phyloP scores from a whole-genome alignment of 768 basidiomycete species.

The Termitomyces sp. region DNA sequence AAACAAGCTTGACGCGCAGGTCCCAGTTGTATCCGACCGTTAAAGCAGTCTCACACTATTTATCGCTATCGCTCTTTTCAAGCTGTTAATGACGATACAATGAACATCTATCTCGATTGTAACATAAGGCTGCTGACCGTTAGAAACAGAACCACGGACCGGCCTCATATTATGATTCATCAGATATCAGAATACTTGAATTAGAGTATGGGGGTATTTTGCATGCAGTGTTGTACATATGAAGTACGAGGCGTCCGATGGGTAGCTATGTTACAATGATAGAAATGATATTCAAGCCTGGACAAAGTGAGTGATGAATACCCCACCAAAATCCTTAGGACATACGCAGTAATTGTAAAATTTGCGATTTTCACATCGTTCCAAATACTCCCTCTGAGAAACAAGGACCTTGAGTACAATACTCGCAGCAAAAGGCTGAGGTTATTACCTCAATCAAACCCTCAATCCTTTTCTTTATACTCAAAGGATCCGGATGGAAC shows the following conservation, averaged over 20 bases:
- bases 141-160: neutral
- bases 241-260: constrained; percentile 9
- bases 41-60: neutral
- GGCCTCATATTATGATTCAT: neutral
- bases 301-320: neutral
- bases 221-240: constrained; percentile 9
- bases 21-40: neutral
- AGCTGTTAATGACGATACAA: neutral
- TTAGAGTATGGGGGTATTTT: neutral
- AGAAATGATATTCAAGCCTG: constrained; percentile 20
- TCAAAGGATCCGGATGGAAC: constrained; percentile 81
- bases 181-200: neutral
- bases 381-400: constrained; percentile 86
- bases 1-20: neutral
- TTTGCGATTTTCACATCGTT: constrained; percentile 82
- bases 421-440: neutral
- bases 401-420: neutral
- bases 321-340: neutral
- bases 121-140: neutral
- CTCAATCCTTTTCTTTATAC: constrained; percentile 94
- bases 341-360: constrained; percentile 79
- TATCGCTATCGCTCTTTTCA: neutral
- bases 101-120: neutral
- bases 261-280: constrained; percentile 8
- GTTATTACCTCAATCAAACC: constrained; percentile 81